These are phyloP conservation scores for Tylopilus orsonianus DNA, from an alignment of 1,284 basidiomycete species.

Conservation along the genomic window DNA sequence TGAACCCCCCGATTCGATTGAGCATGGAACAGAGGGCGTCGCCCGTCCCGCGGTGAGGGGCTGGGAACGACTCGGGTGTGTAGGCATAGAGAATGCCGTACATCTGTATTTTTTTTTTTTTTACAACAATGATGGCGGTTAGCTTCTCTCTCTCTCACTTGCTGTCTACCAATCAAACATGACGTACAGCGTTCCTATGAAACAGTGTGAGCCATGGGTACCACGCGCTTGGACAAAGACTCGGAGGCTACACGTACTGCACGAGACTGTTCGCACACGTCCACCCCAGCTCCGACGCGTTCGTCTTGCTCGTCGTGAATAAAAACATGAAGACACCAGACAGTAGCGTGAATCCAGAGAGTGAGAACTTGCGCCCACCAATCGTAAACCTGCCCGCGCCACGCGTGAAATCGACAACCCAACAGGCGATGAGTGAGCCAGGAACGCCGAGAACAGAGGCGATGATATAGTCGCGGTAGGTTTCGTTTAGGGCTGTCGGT, in stretches of 20 bases:
- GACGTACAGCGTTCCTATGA: conserved; percentile 36
- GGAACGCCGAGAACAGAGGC: conserved; percentile 53
- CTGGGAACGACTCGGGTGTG: conserved; percentile 66
- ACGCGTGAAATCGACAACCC: conserved; percentile 50
- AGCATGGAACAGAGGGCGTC: conserved; percentile 56
- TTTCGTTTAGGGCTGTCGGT: conserved; percentile 32
- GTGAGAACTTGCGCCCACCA: conserved; percentile 52
- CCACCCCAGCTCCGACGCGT: conserved; percentile 48
- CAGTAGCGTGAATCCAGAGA: conserved; percentile 49
- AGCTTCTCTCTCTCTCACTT: too few relatives aligned
- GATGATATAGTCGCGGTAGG: conserved; percentile 52
- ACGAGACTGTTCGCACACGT: conserved; percentile 54
- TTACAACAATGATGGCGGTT: too few relatives aligned
- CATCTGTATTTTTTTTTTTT: conserved; percentile 50
- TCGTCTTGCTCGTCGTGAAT: conserved; percentile 56
- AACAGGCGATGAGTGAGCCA: conserved; percentile 56
- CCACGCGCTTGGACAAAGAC: too few relatives aligned
- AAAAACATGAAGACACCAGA: conserved; percentile 61
- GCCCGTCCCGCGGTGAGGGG: conserved; percentile 62
- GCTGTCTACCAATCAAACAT: not conserved
- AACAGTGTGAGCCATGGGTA: too few relatives aligned
- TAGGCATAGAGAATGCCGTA: conserved; percentile 63
- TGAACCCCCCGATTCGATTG: conserved; percentile 56
- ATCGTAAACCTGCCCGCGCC: conserved; percentile 32
- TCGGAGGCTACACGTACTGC: conserved; percentile 27